Evolutionary conservation across 164 flowering plant species (phyloP), one percentile per base, ranked within the genome.

Genomic region (Liquidambar formosana): DNA sequence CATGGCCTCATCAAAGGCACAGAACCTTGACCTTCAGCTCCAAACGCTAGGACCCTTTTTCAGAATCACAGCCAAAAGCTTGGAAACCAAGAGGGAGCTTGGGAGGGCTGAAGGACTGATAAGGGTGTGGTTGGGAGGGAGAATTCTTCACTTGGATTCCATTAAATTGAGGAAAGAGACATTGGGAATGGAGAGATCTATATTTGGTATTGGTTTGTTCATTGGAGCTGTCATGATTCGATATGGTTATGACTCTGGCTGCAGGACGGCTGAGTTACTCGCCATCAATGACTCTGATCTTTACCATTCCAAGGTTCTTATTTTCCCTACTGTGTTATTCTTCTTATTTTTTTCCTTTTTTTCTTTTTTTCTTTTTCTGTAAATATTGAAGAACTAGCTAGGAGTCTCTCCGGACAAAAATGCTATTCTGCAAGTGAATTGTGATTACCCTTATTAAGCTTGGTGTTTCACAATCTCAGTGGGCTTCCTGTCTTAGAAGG

Each of bases 141-240:
- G 72, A 60, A 85, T 92, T 70, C 87, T 95, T 11, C 99, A 92
- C 72, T 61, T 95, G 77, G 99, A 95, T 61, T 91, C 96, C 8
- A 89, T 91, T 12, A 87, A 81, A 68, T 71, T 95, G 81, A 65
- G 16, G 8, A 84, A 79, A 66, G 99, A 91, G 70, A 91, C 89
- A 0, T 51, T 95, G 75, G 81, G 78, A 10, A 83, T 92, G 94
- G 84, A 91, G 69, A 88, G 65, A 67, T 95, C 99, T 0, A 86
- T 95, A 19, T 91, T 92, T 63, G 97, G 99, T 0, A 82, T 91
- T 45, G 94, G 97, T 16, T 73, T 95, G 86, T 92, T 86, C 68
- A 49, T 94, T 53, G 97, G 99, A 38, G 99, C 97, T 16, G 93
- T 91, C n/a, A 92, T 92, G 0, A 75, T 94, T 56, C 77, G 97